These are phyloP conservation scores for Phaeosphaeriaceae sp. DNA, from an alignment of 2,329 filamentous ascomycete genomes.

Conservation along the genomic window DNA sequence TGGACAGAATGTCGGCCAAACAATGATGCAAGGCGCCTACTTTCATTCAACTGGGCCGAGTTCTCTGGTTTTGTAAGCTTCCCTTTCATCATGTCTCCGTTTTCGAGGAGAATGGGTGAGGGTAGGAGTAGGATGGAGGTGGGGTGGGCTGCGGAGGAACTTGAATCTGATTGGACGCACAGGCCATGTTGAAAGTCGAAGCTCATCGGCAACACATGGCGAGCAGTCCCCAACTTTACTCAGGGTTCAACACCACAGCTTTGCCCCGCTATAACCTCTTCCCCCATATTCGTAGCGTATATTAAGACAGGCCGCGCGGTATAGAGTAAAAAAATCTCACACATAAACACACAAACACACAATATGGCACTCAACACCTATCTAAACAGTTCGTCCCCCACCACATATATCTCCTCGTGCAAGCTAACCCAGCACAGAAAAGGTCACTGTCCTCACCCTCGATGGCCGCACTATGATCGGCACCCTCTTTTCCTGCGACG, in stretches of 20 bases:
- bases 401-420: not conserved
- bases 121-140: no score
- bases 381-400: constrained; percentile 47
- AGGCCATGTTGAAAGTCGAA: constrained; percentile 9
- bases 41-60: no score
- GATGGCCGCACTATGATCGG: constrained; percentile 83
- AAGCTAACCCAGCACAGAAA: constrained; percentile 65
- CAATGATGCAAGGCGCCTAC: no score
- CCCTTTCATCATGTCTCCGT: no score
- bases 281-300: not conserved
- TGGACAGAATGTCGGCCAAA: no score
- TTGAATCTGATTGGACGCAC: constrained; percentile 7
- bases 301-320: not conserved
- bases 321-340: not conserved
- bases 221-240: not conserved
- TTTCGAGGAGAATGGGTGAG: no score
- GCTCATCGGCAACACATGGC: constrained; percentile 3
- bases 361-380: constrained; percentile 53
- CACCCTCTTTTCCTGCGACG: constrained; percentile 83
- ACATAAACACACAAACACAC: constrained; percentile 1
- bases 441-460: constrained; percentile 87
- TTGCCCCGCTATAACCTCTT: not conserved
- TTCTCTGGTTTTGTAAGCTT: no score
- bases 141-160: not conserved
- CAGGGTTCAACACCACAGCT: not conserved